Conservation (phyloP, 2,329 filamentous ascomycete species). For the Aspergillus eucalypticola region DNA sequence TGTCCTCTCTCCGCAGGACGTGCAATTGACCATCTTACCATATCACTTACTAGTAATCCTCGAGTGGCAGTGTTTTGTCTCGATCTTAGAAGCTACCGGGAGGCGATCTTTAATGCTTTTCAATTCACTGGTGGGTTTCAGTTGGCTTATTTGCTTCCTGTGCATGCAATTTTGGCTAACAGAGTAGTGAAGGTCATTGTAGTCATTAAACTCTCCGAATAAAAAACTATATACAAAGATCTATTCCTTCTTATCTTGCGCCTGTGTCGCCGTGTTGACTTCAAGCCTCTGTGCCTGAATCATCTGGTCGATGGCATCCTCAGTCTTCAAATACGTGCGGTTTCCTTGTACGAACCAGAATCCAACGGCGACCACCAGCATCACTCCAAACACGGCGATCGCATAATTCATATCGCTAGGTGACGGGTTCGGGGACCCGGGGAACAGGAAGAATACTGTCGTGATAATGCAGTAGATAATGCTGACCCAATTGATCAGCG, state of each 20-base stretch:
- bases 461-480: slow-evolving; percentile 56
- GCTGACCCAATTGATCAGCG: slow-evolving; percentile 49
- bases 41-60: too few relatives aligned
- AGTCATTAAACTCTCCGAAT: not conserved
- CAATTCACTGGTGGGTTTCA: too few relatives aligned
- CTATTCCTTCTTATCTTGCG: slow-evolving; percentile 2
- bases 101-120: too few relatives aligned
- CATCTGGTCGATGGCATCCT: slow-evolving; percentile 30
- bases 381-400: slow-evolving; percentile 58
- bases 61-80: too few relatives aligned
- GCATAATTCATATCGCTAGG: slow-evolving; percentile 58
- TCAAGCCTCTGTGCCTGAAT: slow-evolving; percentile 27
- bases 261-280: slow-evolving; percentile 1
- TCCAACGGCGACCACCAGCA: slow-evolving; percentile 52
- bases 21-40: too few relatives aligned
- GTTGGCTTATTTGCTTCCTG: too few relatives aligned
- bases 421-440: slow-evolving; percentile 46
- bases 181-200: not conserved
- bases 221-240: not conserved
- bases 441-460: slow-evolving; percentile 60
- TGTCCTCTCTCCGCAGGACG: too few relatives aligned
- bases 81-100: too few relatives aligned
- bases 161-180: not conserved
- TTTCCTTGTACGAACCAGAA: slow-evolving; percentile 56
- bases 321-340: slow-evolving; percentile 37